A percentile compares a stretch with the other conserved stretches of the same genome.
These are phyloP conservation scores for Ganoderma lingzhi DNA, from an alignment of 1,284 basidiomycete species.

Conservation along the genomic window DNA sequence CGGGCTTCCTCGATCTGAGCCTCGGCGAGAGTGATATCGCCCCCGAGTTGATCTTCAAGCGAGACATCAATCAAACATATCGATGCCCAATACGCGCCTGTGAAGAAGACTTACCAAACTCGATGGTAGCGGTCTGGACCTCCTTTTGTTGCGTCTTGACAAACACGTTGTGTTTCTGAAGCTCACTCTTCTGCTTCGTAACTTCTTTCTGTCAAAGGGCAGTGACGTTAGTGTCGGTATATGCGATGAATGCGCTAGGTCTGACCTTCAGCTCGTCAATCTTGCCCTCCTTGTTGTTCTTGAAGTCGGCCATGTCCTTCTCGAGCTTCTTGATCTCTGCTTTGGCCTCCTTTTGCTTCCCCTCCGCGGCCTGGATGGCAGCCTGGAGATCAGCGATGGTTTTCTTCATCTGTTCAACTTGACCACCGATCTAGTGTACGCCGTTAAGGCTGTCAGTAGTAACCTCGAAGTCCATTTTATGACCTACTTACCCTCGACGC, in stretches of 20 bases:
- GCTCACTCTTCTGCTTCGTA: slow-evolving; percentile 79
- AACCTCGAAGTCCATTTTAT: background rate
- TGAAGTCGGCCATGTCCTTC: slow-evolving; percentile 98
- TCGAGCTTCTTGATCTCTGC: slow-evolving; percentile 89
- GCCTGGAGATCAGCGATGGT: slow-evolving; percentile 73
- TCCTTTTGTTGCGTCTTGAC: slow-evolving; percentile 93
- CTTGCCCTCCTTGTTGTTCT: slow-evolving; percentile 98
- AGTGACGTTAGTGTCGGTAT: background rate
- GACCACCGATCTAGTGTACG: slow-evolving; percentile 71
- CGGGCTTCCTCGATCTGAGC: slow-evolving; percentile 69
- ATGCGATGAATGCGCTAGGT: background rate
- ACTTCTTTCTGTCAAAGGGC: slow-evolving; percentile 71
- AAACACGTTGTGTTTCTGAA: slow-evolving; percentile 82
- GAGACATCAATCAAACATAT: slow-evolving; percentile 2
- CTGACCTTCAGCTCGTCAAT: slow-evolving; percentile 91
- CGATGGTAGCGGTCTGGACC: slow-evolving; percentile 86
- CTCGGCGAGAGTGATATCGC: slow-evolving; percentile 75
- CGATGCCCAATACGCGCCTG: too few relatives aligned
- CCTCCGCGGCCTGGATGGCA: slow-evolving; percentile 72
- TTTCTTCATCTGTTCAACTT: slow-evolving; percentile 81
- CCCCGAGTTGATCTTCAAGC: slow-evolving; percentile 80
- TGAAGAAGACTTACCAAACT: slow-evolving; percentile 68
- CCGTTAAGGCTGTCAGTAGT: slow-evolving; percentile 6
- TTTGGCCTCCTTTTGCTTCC: slow-evolving; percentile 80
- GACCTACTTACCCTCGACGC: slow-evolving; percentile 76